Conservation (phyloP, 331 rosid genomes). For the Dryas integrifolia region DNA sequence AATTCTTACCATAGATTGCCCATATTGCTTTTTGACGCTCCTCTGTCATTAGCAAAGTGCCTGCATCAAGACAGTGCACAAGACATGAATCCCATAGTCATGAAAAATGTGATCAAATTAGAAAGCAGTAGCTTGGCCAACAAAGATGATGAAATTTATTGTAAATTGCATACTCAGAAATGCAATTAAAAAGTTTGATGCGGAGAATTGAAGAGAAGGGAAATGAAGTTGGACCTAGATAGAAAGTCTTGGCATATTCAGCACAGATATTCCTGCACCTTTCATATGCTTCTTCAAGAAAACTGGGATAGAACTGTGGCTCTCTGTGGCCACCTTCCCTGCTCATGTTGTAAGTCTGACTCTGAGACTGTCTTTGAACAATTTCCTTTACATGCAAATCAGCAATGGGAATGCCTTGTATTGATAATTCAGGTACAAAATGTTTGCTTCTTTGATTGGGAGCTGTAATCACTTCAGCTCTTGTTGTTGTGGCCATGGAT, state of each 20-base stretch:
- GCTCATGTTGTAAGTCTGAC: conserved; percentile 16
- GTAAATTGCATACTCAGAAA: not conserved
- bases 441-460: conserved; percentile 37
- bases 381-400: conserved; percentile 58
- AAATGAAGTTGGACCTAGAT: conserved; percentile 47
- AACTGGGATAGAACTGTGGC: conserved; percentile 40
- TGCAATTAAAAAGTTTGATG: not conserved
- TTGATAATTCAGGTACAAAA: conserved; percentile 40
- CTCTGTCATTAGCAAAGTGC: conserved; percentile 81
- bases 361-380: conserved; percentile 58
- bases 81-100: not conserved
- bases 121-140: not conserved
- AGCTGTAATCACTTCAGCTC: conserved; percentile 43
- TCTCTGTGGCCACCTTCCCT: conserved; percentile 4
- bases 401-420: conserved; percentile 49
- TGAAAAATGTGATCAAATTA: not conserved
- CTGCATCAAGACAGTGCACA: conserved; percentile 33
- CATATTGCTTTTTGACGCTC: conserved; percentile 84
- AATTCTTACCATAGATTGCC: conserved; percentile 76
- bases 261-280: conserved; percentile 72
- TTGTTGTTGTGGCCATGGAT: conserved; percentile 26
- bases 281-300: conserved; percentile 67
- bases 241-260: conserved; percentile 88
- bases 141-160: not conserved
- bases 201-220: not conserved